These are phyloP conservation scores for Verticillium dahliae DNA, from an alignment of 2,329 filamentous ascomycete species.

Conservation along the genomic window DNA sequence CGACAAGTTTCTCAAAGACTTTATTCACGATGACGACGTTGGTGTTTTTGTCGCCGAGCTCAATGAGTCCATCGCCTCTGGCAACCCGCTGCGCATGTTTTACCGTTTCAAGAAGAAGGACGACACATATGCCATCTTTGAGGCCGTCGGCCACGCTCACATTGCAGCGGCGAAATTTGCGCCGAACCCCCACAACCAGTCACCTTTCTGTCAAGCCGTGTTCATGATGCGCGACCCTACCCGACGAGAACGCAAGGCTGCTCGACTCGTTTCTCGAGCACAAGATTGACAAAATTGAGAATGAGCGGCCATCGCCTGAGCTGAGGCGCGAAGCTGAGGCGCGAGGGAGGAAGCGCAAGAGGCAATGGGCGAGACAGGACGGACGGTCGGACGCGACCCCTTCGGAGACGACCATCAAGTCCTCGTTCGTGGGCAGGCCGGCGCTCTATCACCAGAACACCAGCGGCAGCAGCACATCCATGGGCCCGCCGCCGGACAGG, in stretches of 20 bases:
- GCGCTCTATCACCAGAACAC: slow-evolving; percentile 22
- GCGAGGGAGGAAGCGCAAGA: too few species aligned
- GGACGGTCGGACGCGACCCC: slow-evolving; percentile 45
- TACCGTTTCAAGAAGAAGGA: slow-evolving; percentile 76
- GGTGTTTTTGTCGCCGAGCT: slow-evolving; percentile 80
- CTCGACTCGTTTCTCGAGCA: slow-evolving; percentile 93
- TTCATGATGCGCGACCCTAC: slow-evolving; percentile 90
- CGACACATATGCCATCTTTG: slow-evolving; percentile 71
- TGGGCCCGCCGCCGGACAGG: slow-evolving; percentile 54
- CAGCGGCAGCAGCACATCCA: slow-evolving; percentile 14
- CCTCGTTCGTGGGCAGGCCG: slow-evolving; percentile 17
- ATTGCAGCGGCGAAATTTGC: slow-evolving; percentile 63
- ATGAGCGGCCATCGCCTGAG: slow-evolving; percentile 80
- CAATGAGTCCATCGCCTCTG: slow-evolving; percentile 79
- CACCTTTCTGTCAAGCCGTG: slow-evolving; percentile 75
- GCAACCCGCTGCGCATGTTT: slow-evolving; percentile 75
- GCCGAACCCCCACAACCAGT: slow-evolving; percentile 56
- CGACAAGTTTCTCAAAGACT: slow-evolving; percentile 71
- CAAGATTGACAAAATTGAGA: slow-evolving; percentile 96
- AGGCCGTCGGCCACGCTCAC: slow-evolving; percentile 89
- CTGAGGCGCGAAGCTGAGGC: slow-evolving; percentile 73
- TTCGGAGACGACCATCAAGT: slow-evolving; percentile 36
- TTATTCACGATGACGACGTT: slow-evolving; percentile 80
- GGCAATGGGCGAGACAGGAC: slow-evolving; percentile 54
- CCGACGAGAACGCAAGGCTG: slow-evolving; percentile 76